A percentile compares a stretch with the other conserved stretches of the same genome.
Conservation (phyloP, 352 stramenopile genomes). For the Plasmopara viticola region DNA sequence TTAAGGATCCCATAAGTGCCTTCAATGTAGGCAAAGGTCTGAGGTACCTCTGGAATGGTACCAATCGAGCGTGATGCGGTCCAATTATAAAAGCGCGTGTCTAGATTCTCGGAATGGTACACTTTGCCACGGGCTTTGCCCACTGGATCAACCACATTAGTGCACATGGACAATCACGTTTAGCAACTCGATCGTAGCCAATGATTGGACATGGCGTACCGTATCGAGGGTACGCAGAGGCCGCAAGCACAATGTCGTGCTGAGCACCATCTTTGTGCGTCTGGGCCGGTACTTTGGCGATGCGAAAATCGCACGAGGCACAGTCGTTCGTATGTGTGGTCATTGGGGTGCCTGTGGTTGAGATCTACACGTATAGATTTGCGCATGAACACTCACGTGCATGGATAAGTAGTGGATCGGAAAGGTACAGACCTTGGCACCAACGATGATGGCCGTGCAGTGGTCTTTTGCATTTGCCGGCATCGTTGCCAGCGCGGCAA, state of each 20-base stretch:
- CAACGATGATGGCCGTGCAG: constrained; percentile 77
- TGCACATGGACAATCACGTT: not conserved
- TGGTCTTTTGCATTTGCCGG: constrained; percentile 37
- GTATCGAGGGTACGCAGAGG: constrained; percentile 70
- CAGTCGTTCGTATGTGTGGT: constrained; percentile 83
- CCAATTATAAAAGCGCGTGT: constrained; percentile 69
- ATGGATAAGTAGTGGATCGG: not conserved
- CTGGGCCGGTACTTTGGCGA: constrained; percentile 67
- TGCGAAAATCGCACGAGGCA: constrained; percentile 76
- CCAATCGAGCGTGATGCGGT: constrained; percentile 49
- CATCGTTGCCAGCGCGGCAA: constrained; percentile 14
- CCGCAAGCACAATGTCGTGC: constrained; percentile 54
- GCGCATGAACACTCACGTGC: constrained; percentile 8
- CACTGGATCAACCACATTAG: constrained; percentile 25
- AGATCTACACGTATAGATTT: constrained; percentile 27
- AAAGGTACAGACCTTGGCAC: constrained; percentile 40
- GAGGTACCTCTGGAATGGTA: constrained; percentile 52
- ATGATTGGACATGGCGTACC: constrained; percentile 20
- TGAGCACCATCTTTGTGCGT: constrained; percentile 31
- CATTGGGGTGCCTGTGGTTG: constrained; percentile 59
- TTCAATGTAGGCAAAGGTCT: constrained; percentile 77
- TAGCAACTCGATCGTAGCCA: not conserved
- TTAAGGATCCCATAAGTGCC: constrained; percentile 82
- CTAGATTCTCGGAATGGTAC: constrained; percentile 58
- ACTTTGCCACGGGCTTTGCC: constrained; percentile 47